Evolutionary conservation across 495 filamentous ascomycete genomes (phyloP).

Genomic region (Aspergillus ostianus): DNA sequence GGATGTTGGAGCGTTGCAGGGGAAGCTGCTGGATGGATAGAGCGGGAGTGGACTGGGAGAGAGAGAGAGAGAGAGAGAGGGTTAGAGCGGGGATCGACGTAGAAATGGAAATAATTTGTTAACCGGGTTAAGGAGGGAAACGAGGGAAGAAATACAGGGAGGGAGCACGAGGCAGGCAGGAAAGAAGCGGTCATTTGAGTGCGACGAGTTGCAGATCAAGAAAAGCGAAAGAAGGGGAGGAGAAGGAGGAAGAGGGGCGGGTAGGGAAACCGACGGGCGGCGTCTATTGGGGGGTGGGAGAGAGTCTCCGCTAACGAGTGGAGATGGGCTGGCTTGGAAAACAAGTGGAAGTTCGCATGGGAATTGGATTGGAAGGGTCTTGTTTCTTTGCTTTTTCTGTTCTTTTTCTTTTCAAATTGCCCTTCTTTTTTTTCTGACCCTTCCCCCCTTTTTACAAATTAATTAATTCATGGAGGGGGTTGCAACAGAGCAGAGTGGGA

Average conservation of each 20-base stretch:
- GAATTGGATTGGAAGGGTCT: neutral
- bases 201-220: conserved; percentile 12
- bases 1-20: conserved; percentile 13
- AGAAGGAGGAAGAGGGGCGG: conserved; percentile 21
- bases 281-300: conserved; percentile 1
- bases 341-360: too few species aligned
- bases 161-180: conserved; percentile 3
- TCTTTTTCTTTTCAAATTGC: neutral
- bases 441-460: neutral
- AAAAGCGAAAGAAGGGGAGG: conserved; percentile 1
- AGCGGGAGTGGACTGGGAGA: conserved; percentile 14
- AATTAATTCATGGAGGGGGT: neutral
- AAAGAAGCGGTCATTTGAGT: neutral
- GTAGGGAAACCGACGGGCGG: conserved; percentile 25
- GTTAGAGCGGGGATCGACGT: conserved; percentile 10
- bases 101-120: neutral
- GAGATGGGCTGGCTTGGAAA: conserved; percentile 16
- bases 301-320: conserved; percentile 23
- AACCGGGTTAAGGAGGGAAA: neutral
- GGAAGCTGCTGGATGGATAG: conserved; percentile 13
- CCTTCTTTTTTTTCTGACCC: neutral
- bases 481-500: neutral
- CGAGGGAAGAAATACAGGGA: conserved; percentile 8
- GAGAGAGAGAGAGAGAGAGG: neutral
- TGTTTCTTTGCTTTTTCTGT: conserved; percentile 15